Conservation (phyloP, 345 rosid genomes). For the Heritiera fomes region DNA sequence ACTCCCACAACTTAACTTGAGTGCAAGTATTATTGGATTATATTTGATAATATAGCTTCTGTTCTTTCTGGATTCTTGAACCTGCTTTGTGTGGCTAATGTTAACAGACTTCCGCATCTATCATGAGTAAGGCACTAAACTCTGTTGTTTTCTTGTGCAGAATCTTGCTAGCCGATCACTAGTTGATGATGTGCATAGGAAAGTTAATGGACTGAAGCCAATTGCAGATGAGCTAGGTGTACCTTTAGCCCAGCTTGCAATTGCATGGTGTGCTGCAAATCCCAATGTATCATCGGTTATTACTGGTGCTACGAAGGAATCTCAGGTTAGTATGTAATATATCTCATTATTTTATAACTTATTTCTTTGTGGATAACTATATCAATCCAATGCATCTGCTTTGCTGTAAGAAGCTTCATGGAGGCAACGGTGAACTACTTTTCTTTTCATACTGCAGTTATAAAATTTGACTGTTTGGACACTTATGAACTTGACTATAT, state of each 20-base stretch:
- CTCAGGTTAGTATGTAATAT: conserved; percentile 60
- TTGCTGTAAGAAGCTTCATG: not conserved
- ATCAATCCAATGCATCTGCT: not conserved
- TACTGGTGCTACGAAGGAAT: conserved; percentile 96
- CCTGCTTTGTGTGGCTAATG: not conserved
- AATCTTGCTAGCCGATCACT: conserved; percentile 89
- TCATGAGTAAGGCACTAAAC: conserved; percentile 14
- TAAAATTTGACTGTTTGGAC: not conserved
- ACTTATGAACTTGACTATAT: not conserved
- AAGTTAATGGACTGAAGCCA: conserved; percentile 91
- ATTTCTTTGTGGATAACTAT: not conserved
- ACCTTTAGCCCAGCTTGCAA: conserved; percentile 88
- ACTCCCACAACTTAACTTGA: not conserved
- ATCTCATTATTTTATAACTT: not conserved
- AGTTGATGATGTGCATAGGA: conserved; percentile 88
- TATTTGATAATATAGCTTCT: not conserved
- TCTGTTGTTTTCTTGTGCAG: conserved; percentile 37
- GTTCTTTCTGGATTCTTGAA: conserved; percentile 6
- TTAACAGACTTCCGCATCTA: not conserved
- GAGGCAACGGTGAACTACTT: not conserved
- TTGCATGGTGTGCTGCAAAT: conserved; percentile 98
- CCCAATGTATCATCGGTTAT: conserved; percentile 94
- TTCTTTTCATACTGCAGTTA: not conserved
- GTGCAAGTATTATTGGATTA: not conserved
- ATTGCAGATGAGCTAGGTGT: conserved; percentile 98